Base-by-base conservation (phyloP, 352 stramenopile species). In the Elongisporangium prolatum region DNA sequence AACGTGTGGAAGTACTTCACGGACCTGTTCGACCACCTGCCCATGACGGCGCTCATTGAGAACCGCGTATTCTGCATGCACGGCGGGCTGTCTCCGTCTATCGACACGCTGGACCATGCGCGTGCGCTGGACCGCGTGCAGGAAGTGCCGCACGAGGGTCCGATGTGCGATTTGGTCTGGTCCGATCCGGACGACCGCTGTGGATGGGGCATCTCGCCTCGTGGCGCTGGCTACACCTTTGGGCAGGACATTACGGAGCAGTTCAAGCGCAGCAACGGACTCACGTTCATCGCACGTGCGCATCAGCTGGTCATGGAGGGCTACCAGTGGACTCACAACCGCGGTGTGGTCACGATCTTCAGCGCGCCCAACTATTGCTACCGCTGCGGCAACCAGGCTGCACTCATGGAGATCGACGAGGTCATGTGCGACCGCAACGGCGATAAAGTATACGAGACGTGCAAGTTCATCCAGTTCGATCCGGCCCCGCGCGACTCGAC, bases 361-460 rank as follows among this genome's bases (percentile, higher is more conserved):
- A 93, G 76, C 57, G 92, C 92, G 16, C 92, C 92, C 21, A 98
- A 98, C 74, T 98, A 98, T 72, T 98, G 92, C 80, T 98, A 98
- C 73, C 86, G 91, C 53, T 97, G 90, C 63, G 97, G 97, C 20
- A 99, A 99, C 84, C 91, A 98, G 54, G 96, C 94, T 5, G 94
- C 91, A 38, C 91, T 98, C 67, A 92, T 98, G 79, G 93, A 98
- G 70, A 97, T 98, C 68, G 96, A 96, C 59, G 88, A 96, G 61
- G 82, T 93, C 69, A 95, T 95, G 84, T 71, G 71, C 57, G 86
- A 96, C 67, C 86, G 85, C 69, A 88, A 63, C 22, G 84, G 86
- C 59, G 84, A 94, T 68, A 94, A 95, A 72, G 86, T 95, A 18
- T 94, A 95, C 72, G 86, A 95, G 63, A 95, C 86, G 70, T 95